These are phyloP conservation scores for Malus asiatica DNA, from an alignment of 306 rosid genomes.

Conservation along the genomic window DNA sequence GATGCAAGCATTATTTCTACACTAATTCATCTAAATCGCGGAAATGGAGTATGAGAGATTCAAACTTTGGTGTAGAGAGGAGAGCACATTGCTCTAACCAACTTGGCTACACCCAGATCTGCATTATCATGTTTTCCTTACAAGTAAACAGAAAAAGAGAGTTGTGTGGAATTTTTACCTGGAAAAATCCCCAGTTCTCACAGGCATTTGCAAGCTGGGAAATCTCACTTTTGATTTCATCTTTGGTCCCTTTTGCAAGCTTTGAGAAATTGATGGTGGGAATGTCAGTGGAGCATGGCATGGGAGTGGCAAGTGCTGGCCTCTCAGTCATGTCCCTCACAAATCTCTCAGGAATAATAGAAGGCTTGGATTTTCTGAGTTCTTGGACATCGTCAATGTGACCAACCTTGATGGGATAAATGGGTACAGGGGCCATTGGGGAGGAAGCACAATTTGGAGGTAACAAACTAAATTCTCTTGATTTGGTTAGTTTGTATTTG, in stretches of 20 bases:
- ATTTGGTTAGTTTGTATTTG: background rate
- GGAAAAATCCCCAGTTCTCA: constrained; percentile 90
- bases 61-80: background rate
- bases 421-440: constrained; percentile 66
- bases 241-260: constrained; percentile 43
- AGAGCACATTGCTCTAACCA: background rate
- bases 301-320: constrained; percentile 36
- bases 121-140: background rate
- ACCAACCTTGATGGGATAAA: constrained; percentile 52
- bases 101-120: background rate
- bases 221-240: constrained; percentile 37
- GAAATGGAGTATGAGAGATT: background rate
- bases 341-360: constrained; percentile 75
- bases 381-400: constrained; percentile 96
- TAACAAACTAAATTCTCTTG: background rate
- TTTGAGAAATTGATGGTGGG: constrained; percentile 69
- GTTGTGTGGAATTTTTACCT: constrained; percentile 36
- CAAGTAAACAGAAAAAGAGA: background rate
- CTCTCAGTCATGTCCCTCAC: constrained; percentile 67
- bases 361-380: constrained; percentile 57
- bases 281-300: constrained; percentile 33
- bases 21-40: background rate
- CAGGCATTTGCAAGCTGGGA: constrained; percentile 61
- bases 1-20: background rate
- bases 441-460: constrained; percentile 5